phyloP scores from a whole-genome alignment of 495 filamentous ascomycete genomes.

The Choiromyces venosus region DNA sequence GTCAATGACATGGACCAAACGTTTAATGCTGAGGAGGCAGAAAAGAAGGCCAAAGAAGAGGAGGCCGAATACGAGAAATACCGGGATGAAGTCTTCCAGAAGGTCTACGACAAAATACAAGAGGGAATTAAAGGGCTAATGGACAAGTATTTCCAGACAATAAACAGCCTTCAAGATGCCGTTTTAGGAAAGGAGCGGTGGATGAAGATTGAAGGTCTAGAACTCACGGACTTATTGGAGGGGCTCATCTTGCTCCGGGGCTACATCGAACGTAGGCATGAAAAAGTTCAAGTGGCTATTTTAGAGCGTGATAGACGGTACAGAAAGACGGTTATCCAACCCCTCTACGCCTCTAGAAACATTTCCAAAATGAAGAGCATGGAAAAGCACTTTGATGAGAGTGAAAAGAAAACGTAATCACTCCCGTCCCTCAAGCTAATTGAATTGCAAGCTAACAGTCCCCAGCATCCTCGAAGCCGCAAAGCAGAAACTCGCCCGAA shows the following conservation, averaged over 20 bases:
- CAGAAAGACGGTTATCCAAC: slow-evolving; percentile 44
- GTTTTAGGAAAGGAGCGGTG: slow-evolving; percentile 38
- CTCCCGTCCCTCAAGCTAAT: not conserved
- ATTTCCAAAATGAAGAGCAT: slow-evolving; percentile 45
- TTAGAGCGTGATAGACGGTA: slow-evolving; percentile 44
- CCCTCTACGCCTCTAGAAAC: slow-evolving; percentile 42
- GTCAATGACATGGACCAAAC: slow-evolving; percentile 36
- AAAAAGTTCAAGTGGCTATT: slow-evolving; percentile 40
- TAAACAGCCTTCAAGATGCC: slow-evolving; percentile 11
- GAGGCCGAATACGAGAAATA: slow-evolving; percentile 34
- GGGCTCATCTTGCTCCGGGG: slow-evolving; percentile 35
- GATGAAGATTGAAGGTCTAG: slow-evolving; percentile 11
- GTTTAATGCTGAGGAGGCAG: slow-evolving; percentile 33
- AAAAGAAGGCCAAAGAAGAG: slow-evolving; percentile 31
- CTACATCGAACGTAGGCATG: slow-evolving; percentile 41
- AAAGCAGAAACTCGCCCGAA: slow-evolving; percentile 30
- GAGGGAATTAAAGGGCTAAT: slow-evolving; percentile 39
- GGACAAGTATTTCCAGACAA: slow-evolving; percentile 30
- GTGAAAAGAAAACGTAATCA: slow-evolving; percentile 42
- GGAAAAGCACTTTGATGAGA: slow-evolving; percentile 46
- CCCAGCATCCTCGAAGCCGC: slow-evolving; percentile 23
- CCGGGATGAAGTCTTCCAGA: slow-evolving; percentile 37
- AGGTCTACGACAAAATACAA: slow-evolving; percentile 36
- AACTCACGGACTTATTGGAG: slow-evolving; percentile 37
- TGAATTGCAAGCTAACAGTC: slow-evolving; percentile 3